phyloP scores from a whole-genome alignment of 2,329 filamentous ascomycete genomes.

The Pestalotiopsis sp. region DNA sequence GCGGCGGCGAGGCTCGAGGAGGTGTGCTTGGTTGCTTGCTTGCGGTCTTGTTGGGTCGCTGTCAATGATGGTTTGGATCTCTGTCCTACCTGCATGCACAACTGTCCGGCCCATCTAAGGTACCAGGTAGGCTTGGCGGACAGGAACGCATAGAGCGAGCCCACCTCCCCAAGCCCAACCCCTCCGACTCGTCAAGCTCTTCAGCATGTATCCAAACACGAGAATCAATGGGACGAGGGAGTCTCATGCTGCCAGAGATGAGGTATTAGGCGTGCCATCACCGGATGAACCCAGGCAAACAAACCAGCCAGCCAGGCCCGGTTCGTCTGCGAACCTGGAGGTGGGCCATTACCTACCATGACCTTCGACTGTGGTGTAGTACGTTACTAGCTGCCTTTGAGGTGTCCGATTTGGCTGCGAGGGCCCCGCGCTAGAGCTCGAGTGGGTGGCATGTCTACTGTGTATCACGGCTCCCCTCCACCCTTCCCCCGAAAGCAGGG shows the following conservation, averaged over 20 bases:
- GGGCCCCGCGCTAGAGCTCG: slow-evolving; percentile 6
- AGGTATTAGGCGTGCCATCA: neutral
- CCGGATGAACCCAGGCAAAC: neutral
- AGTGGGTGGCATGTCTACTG: slow-evolving; percentile 3
- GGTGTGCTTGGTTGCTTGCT: neutral
- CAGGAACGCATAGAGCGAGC: neutral
- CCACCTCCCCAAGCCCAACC: neutral
- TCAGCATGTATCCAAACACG: neutral
- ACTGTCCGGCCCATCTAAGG: neutral
- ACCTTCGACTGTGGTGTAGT: neutral
- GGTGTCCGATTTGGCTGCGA: slow-evolving; percentile 6
- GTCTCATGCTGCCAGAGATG: neutral
- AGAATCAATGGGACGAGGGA: neutral
- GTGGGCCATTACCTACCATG: neutral
- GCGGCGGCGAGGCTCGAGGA: neutral
- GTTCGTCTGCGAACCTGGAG: neutral
- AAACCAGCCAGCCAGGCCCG: neutral
- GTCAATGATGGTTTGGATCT: neutral
- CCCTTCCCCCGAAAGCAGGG: slow-evolving; percentile 3
- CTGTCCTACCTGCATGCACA: neutral
- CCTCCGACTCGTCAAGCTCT: neutral
- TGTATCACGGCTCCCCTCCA: slow-evolving; percentile 7
- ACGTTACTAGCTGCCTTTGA: neutral
- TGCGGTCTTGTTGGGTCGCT: neutral
- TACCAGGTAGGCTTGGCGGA: neutral